Conservation (phyloP, 2,329 filamentous ascomycete species). For the Pseudogymnoascus sp. region DNA sequence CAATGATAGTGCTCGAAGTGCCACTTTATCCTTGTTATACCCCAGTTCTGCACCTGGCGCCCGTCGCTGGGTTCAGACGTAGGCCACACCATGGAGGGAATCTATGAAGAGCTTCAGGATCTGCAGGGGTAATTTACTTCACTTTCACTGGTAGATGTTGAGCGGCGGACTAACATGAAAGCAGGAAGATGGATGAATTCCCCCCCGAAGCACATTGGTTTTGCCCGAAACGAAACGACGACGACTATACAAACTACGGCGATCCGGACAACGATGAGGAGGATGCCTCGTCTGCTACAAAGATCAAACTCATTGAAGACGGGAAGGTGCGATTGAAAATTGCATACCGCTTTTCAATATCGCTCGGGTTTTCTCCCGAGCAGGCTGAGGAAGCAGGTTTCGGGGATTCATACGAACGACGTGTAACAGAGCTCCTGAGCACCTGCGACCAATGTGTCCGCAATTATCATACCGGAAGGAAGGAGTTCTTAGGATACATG, state of each 20-base stretch:
- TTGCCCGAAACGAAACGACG: conserved; percentile 56
- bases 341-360: conserved; percentile 60
- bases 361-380: conserved; percentile 59
- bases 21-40: neutral
- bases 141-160: neutral
- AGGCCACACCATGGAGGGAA: conserved; percentile 5
- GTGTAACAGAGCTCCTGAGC: conserved; percentile 52
- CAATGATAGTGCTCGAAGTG: conserved; percentile 2
- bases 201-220: conserved; percentile 51
- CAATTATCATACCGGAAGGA: conserved; percentile 66
- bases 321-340: conserved; percentile 50
- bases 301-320: conserved; percentile 46
- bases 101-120: conserved; percentile 6
- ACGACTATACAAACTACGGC: conserved; percentile 60
- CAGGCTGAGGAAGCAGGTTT: conserved; percentile 44
- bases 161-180: neutral
- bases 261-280: conserved; percentile 41
- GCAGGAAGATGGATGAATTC: conserved; percentile 15
- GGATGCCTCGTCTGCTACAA: conserved; percentile 43
- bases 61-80: neutral
- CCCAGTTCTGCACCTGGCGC: conserved; percentile 3
- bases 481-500: conserved; percentile 54
- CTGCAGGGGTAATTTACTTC: neutral
- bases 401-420: conserved; percentile 50
- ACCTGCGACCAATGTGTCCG: conserved; percentile 64